Base-by-base conservation (phyloP, 345 rosid genomes). In the Toxicodendron radicans region DNA sequence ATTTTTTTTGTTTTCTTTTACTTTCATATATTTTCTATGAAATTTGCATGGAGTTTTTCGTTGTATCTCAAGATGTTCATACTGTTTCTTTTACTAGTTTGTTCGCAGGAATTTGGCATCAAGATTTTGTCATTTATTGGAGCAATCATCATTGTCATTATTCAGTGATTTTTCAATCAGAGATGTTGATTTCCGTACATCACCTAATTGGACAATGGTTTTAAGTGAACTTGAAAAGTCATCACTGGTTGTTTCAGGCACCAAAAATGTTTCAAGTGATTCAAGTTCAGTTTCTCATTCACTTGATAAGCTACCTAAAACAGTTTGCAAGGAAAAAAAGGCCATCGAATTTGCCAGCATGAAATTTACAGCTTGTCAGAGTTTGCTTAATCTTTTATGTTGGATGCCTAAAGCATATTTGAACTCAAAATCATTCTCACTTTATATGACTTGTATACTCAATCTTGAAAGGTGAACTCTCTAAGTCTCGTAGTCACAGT, bases 81-180 rank as follows among this genome's bases (percentile, higher is more conserved):
- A 70, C 67, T 54, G 43, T 66, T 76, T 75, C 68, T 72, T 83
- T 71, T 69, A 71, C 83, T 87, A 95, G 99, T 88, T 93, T 88
- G 94, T 93, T 76, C 75, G 88, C 92, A 95, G 98, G 88, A 85
- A 87, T 80, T 78, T 95, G 81, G 88, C 94, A 58, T 82, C 88
- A 33, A 86, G 84, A 67, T 83, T 87, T 77, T 89, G 90, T 71
- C 80, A 62, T 60, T 58, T 86, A 58, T 77, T 95, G 76, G 86
- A 86, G 85, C 83, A 80, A 49, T 83, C 80, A 71, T 82, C 78
- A 33, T 75, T 75, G 7, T 20, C 66, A 13, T 53, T 87, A 70
- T 82, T 84, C 80, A 24, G 72, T 52, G 73, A 74, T 53, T 71
- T 85, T 74, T 66, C 82, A 27, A 62, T 62, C 52, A 73, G 24